Evolutionary conservation across 331 rosid genomes (phyloP).

Genomic region (Quercus tomentella): DNA sequence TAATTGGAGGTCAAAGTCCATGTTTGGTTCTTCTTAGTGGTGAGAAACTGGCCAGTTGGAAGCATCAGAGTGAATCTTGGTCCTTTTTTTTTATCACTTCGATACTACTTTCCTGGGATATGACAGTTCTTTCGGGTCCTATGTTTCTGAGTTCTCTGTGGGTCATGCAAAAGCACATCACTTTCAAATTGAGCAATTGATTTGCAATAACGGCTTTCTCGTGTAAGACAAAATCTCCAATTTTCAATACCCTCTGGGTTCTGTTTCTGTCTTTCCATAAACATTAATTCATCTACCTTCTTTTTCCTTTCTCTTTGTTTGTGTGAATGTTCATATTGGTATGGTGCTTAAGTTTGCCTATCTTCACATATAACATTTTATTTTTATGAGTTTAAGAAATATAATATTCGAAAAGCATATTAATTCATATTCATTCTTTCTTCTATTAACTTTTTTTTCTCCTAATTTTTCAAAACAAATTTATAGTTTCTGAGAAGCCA

Average conservation of each 20-base stretch:
- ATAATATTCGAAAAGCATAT: background rate
- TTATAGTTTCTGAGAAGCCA: background rate
- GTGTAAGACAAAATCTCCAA: background rate
- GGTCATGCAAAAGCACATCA: slow-evolving; percentile 4
- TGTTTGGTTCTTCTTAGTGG: background rate
- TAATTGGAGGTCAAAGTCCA: background rate
- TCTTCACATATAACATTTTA: background rate
- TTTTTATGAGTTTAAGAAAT: background rate
- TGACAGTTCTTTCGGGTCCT: background rate
- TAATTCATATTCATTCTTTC: background rate
- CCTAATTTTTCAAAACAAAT: background rate
- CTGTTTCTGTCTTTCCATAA: background rate
- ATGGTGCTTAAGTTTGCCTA: background rate
- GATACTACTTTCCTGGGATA: background rate
- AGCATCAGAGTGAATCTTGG: slow-evolving; percentile 34
- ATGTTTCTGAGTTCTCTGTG: slow-evolving; percentile 3
- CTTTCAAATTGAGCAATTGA: slow-evolving; percentile 10
- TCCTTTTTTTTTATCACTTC: background rate
- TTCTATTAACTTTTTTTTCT: background rate
- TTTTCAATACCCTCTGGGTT: background rate
- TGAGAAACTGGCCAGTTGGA: slow-evolving; percentile 44
- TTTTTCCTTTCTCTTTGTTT: background rate
- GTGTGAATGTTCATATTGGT: slow-evolving; percentile 9
- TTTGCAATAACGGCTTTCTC: slow-evolving; percentile 11
- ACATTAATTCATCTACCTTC: background rate